phyloP scores from a whole-genome alignment of 2,329 filamentous ascomycete genomes.

The Stagonosporopsis rhizophila region DNA sequence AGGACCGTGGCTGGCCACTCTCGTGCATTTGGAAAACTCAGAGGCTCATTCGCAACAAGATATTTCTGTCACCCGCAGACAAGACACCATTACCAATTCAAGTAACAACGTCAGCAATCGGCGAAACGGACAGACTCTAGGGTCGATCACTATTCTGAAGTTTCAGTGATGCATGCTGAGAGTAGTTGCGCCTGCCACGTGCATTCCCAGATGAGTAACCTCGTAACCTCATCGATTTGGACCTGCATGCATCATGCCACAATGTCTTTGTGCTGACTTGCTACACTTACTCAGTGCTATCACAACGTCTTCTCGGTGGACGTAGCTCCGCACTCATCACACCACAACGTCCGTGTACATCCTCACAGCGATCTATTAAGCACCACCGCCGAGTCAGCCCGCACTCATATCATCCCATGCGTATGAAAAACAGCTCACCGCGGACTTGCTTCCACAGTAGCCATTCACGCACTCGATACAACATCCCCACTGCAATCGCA shows the following conservation, averaged over 20 bases:
- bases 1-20: neutral
- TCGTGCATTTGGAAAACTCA: neutral
- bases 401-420: conserved; percentile 1
- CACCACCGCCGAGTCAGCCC: neutral
- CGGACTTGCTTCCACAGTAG: neutral
- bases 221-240: neutral
- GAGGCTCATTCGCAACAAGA: neutral
- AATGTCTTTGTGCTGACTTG: neutral
- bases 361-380: neutral
- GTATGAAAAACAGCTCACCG: conserved; percentile 1
- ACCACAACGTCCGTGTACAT: neutral
- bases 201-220: neutral
- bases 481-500: conserved; percentile 10
- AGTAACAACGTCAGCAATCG: neutral
- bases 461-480: conserved; percentile 4
- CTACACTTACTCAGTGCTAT: neutral
- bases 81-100: neutral
- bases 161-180: neutral
- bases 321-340: neutral
- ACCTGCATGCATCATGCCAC: neutral
- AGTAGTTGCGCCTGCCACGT: neutral
- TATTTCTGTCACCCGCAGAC: neutral
- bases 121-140: neutral
- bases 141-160: neutral
- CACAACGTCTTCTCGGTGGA: neutral